phyloP scores from a whole-genome alignment of 177 flowering plant species.

The Vitis hybrid region DNA sequence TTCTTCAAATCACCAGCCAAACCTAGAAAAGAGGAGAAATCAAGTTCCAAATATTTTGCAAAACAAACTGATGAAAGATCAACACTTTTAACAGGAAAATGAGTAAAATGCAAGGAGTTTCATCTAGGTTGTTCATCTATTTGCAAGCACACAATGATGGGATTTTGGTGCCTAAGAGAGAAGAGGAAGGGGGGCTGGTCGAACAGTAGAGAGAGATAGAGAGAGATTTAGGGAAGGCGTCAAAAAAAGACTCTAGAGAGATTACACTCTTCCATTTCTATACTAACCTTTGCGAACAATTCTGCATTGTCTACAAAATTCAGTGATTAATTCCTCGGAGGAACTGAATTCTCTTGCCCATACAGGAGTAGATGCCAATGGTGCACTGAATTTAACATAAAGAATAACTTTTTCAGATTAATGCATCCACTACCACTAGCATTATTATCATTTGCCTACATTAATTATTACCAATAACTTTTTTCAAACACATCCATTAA shows the following conservation, averaged over 20 bases:
- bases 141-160: background rate
- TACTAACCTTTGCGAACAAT: constrained; percentile 89
- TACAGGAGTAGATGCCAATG: constrained; percentile 85
- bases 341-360: constrained; percentile 91
- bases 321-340: constrained; percentile 86
- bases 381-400: constrained; percentile 56
- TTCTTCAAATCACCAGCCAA: constrained; percentile 98
- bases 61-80: background rate
- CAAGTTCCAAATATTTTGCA: constrained; percentile 5
- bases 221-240: too few relatives aligned
- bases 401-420: constrained; percentile 3
- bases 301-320: constrained; percentile 95
- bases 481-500: too few relatives aligned
- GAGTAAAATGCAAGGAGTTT: background rate
- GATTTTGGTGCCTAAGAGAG: too few relatives aligned
- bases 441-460: too few relatives aligned
- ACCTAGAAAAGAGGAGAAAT: constrained; percentile 40
- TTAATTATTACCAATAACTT: too few relatives aligned
- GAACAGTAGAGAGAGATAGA: too few relatives aligned
- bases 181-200: too few relatives aligned
- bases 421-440: background rate
- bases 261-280: too few relatives aligned
- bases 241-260: too few relatives aligned
- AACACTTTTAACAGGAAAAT: background rate
- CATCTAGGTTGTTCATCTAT: background rate